Percentiles rank a stretch among this genome's conserved stretches.
These are phyloP conservation scores for Fusarium sororula DNA, from an alignment of 2,329 filamentous ascomycete species.

Conservation along the genomic window DNA sequence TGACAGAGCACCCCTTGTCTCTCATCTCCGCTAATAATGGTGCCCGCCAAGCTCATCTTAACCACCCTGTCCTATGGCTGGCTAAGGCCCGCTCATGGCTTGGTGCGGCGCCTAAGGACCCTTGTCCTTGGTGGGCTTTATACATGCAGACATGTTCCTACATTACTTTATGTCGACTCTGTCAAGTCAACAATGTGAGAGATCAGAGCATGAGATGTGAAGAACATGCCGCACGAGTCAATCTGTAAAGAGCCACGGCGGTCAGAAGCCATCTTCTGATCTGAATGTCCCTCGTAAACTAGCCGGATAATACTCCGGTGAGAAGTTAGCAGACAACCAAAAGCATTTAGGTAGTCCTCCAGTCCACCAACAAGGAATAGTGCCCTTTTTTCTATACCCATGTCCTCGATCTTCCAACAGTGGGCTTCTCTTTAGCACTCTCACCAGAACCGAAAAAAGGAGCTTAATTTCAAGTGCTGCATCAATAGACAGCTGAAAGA, in stretches of 20 bases:
- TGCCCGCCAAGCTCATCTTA: slow-evolving; percentile 46
- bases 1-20: slow-evolving; percentile 29
- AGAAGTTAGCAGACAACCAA: not conserved
- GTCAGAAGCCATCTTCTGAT: not conserved
- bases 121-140: slow-evolving; percentile 18
- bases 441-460: not conserved
- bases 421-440: slow-evolving; percentile 11
- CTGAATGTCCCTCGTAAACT: not conserved
- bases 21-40: slow-evolving; percentile 46
- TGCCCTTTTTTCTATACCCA: slow-evolving; percentile 17
- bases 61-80: slow-evolving; percentile 38
- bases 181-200: slow-evolving; percentile 4
- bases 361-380: slow-evolving; percentile 25
- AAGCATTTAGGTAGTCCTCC: not conserved
- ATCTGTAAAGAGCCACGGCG: not conserved
- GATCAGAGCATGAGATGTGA: slow-evolving; percentile 8
- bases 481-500: slow-evolving; percentile 9
- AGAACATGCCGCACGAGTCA: not conserved
- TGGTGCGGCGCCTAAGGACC: slow-evolving; percentile 40
- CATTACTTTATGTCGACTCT: slow-evolving; percentile 13
- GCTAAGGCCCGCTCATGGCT: slow-evolving; percentile 29
- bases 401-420: slow-evolving; percentile 19
- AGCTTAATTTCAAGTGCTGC: slow-evolving; percentile 8
- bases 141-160: slow-evolving; percentile 6
- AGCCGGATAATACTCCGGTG: not conserved